Percentiles rank a stretch among this genome's conserved stretches.
These are phyloP conservation scores for Narthecium ossifragum DNA, from an alignment of 106 monocot species.

Conservation along the genomic window DNA sequence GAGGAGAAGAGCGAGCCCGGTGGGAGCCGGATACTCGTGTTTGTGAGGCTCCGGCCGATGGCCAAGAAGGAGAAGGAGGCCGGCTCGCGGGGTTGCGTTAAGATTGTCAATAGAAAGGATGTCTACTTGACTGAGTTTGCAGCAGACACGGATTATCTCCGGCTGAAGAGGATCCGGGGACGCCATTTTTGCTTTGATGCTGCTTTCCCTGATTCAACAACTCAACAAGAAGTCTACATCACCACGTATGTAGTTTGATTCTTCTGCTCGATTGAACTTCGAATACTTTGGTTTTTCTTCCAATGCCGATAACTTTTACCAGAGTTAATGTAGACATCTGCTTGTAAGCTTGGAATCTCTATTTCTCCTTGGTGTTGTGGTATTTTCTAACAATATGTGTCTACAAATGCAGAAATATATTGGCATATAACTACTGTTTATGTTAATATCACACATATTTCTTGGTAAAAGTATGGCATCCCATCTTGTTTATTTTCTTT, in stretches of 20 bases:
- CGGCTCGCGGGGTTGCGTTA: constrained; percentile 64
- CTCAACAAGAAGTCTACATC: constrained; percentile 70
- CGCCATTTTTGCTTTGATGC: constrained; percentile 95
- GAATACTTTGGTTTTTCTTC: too few species aligned
- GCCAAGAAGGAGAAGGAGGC: constrained; percentile 85
- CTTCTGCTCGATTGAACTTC: too few species aligned
- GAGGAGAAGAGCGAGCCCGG: constrained; percentile 10
- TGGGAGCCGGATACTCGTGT: constrained; percentile 46
- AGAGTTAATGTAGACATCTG: too few species aligned
- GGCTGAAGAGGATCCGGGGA: constrained; percentile 78
- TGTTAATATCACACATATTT: too few species aligned
- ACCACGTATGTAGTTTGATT: constrained; percentile 60
- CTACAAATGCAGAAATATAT: too few species aligned
- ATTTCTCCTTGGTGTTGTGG: too few species aligned
- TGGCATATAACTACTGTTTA: too few species aligned
- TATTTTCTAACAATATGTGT: too few species aligned
- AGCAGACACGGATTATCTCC: constrained; percentile 73
- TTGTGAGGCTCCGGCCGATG: constrained; percentile 88
- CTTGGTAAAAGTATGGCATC: too few species aligned
- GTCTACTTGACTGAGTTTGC: constrained; percentile 79
- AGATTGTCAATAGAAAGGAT: constrained; percentile 62
- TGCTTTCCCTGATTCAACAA: constrained; percentile 62
- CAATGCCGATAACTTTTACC: too few species aligned
- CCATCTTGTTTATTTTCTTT: too few species aligned
- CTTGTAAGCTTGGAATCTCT: too few species aligned